Evolutionary conservation across 2,329 filamentous ascomycete species (phyloP).

Genomic region (Didymella lethalis): DNA sequence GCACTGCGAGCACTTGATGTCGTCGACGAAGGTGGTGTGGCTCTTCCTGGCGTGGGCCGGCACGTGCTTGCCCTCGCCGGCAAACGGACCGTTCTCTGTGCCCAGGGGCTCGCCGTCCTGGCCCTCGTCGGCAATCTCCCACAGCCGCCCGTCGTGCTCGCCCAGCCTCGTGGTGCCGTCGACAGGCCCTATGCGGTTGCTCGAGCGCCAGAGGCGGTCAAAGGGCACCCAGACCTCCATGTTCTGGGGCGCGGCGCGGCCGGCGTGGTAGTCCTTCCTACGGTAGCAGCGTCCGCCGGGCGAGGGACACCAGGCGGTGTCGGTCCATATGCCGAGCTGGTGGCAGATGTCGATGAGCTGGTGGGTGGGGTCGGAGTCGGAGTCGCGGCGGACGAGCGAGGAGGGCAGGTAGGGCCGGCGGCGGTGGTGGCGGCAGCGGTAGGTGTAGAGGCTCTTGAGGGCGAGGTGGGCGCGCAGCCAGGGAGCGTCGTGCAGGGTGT

Average conservation of each 20-base stretch:
- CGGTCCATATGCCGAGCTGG: conserved; percentile 66
- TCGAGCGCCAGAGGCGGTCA: conserved; percentile 66
- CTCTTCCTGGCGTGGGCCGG: conserved; percentile 63
- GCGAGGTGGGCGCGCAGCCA: conserved; percentile 59
- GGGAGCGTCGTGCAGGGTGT: conserved; percentile 52
- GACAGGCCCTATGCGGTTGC: conserved; percentile 63
- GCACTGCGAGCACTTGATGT: conserved; percentile 64
- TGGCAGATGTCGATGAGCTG: conserved; percentile 67
- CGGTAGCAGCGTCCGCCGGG: conserved; percentile 65
- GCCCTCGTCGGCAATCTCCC: conserved; percentile 64
- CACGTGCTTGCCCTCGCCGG: conserved; percentile 62
- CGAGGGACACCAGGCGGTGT: conserved; percentile 68
- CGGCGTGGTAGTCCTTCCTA: conserved; percentile 64
- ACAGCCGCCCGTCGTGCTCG: conserved; percentile 60
- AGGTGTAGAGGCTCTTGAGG: conserved; percentile 67
- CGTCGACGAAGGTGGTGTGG: conserved; percentile 61
- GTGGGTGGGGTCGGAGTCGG: conserved; percentile 67
- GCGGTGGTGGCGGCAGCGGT: conserved; percentile 68
- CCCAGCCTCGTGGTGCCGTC: conserved; percentile 42
- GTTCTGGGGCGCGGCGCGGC: conserved; percentile 62
- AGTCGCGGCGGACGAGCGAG: conserved; percentile 63
- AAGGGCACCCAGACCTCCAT: conserved; percentile 70
- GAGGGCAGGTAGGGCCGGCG: conserved; percentile 66
- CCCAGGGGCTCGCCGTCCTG: conserved; percentile 64
- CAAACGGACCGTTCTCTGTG: conserved; percentile 54